These are phyloP conservation scores for Lantana camara DNA, from an alignment of 257 asterid species.

Conservation along the genomic window DNA sequence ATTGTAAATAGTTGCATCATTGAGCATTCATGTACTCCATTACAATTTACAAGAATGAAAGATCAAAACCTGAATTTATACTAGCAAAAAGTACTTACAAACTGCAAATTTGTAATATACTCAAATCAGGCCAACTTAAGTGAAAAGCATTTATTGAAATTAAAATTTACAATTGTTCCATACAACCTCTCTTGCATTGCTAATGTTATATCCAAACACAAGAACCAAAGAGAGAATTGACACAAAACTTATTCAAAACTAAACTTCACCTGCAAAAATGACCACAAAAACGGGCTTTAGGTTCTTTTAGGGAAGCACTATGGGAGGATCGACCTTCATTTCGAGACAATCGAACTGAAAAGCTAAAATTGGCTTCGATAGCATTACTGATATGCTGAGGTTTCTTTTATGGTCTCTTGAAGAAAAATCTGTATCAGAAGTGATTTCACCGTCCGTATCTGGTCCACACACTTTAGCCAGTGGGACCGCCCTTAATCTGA, in stretches of 20 bases:
- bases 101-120: neutral
- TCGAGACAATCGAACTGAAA: conserved; percentile 67
- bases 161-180: neutral
- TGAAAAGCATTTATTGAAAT: neutral
- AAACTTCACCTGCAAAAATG: neutral
- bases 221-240: neutral
- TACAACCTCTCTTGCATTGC: neutral
- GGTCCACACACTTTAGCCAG: conserved; percentile 55
- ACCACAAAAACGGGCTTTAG: neutral
- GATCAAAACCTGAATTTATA: too few species aligned
- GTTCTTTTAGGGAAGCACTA: conserved; percentile 35
- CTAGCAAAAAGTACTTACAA: too few species aligned
- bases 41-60: too few species aligned
- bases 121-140: neutral
- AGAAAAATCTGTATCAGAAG: conserved; percentile 12
- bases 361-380: conserved; percentile 82
- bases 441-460: conserved; percentile 30
- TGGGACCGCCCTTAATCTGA: conserved; percentile 64
- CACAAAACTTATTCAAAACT: neutral
- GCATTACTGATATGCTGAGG: conserved; percentile 69
- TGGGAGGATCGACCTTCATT: conserved; percentile 91
- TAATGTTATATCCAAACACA: neutral
- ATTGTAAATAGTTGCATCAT: too few species aligned
- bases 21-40: too few species aligned
- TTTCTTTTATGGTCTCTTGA: conserved; percentile 45